Conservation (phyloP, 1,284 basidiomycete species). For the Ustilago shanxiensis region DNA sequence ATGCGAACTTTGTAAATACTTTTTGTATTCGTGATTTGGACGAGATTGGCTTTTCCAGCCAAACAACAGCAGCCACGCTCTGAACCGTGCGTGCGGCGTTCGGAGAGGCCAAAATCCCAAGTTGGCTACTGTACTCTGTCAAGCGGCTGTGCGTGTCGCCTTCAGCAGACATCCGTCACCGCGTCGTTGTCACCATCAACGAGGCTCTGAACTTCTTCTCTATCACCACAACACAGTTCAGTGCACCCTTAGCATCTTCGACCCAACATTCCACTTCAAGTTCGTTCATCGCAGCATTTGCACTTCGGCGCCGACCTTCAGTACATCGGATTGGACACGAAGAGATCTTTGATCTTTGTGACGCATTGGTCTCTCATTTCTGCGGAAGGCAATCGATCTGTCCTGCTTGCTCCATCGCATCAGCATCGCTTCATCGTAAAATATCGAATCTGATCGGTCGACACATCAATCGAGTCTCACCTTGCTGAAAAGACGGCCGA, state of each 20-base stretch:
- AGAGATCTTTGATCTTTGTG: neutral
- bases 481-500: neutral
- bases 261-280: neutral
- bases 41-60: too few relatives aligned
- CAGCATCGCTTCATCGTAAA: neutral
- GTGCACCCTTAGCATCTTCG: neutral
- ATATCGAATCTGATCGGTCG: neutral
- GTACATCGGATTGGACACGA: neutral
- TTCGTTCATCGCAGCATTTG: neutral
- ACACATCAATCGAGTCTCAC: neutral
- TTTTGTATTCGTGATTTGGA: conserved; percentile 8
- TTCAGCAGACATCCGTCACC: neutral
- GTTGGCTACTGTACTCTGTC: too few relatives aligned
- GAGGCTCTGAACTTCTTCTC: neutral
- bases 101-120: too few relatives aligned
- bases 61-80: too few relatives aligned
- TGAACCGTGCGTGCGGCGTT: too few relatives aligned
- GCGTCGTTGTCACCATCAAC: neutral
- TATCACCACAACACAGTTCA: neutral
- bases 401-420: neutral
- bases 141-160: conserved; percentile 5
- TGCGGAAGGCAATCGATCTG: neutral
- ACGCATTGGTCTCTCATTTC: neutral
- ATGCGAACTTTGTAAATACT: too few relatives aligned
- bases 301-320: neutral